Evolutionary conservation across 768 basidiomycete species (phyloP).

Genomic region (Naganishia antarctica): DNA sequence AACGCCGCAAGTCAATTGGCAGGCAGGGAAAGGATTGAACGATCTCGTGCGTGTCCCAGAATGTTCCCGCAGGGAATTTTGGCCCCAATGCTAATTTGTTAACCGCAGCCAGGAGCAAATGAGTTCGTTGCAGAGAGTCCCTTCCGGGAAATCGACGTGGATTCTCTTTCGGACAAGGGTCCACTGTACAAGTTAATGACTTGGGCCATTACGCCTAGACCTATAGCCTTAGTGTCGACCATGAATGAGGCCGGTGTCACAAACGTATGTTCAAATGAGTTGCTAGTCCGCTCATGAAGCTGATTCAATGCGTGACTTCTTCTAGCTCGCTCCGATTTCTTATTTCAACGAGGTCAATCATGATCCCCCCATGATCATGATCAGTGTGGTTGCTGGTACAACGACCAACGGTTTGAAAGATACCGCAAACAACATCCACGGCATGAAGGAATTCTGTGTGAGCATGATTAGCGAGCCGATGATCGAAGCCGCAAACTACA

Average conservation of each 20-base stretch:
- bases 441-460: constrained; percentile 65
- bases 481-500: constrained; percentile 51
- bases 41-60: background rate
- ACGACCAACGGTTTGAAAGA: constrained; percentile 49
- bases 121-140: constrained; percentile 18
- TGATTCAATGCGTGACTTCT: background rate
- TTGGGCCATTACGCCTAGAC: constrained; percentile 62
- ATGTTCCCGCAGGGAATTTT: background rate
- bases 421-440: constrained; percentile 62
- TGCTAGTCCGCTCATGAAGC: too few relatives aligned
- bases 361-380: constrained; percentile 63
- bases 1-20: constrained; percentile 21
- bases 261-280: constrained; percentile 60
- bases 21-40: constrained; percentile 21
- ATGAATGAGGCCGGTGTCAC: constrained; percentile 54
- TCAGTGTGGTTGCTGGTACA: constrained; percentile 56
- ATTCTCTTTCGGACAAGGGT: constrained; percentile 1
- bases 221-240: constrained; percentile 65
- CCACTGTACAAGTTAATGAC: constrained; percentile 56
- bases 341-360: constrained; percentile 65
- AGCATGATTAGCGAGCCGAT: constrained; percentile 64
- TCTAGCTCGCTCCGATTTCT: constrained; percentile 46
- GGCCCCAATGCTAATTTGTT: background rate
- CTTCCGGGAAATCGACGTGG: constrained; percentile 25
- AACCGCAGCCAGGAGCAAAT: constrained; percentile 9